Base-by-base conservation (phyloP, 495 filamentous ascomycete species). In the Evernia prunastri region DNA sequence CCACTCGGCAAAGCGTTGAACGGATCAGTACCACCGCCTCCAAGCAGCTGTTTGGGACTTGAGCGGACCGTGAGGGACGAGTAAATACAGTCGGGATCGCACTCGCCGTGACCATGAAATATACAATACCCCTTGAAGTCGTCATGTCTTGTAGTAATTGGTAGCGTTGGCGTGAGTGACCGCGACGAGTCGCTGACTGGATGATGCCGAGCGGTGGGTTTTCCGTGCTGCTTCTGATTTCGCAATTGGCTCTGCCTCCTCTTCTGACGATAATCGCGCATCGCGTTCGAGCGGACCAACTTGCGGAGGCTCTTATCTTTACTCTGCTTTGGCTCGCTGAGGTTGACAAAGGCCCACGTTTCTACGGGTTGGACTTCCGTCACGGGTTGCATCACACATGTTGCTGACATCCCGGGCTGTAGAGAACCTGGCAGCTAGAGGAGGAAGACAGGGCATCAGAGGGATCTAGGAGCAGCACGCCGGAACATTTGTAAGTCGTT, bases 241-340 rank as follows among this genome's bases (percentile, higher is more conserved):
- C 4, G 27, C 2, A 12, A 45, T 3, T 43, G 4, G 37, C 8
- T 27, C 17, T 23, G 23, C 11, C 4, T 60, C 40, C 49, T 23
- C 40, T 49, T 60, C 58, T 43, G 58, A n/a, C 58, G 25, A 11
- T 60, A 60, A 47, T 29, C 40, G 18, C 58, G 58, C 58, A 49
- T 47, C 20, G 58, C 58, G 4, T 60, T 47, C 3, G 40, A 42
- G 20, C 58, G 58, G 27, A 49, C 40, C 9, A 47, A n/a, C 4
- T 35, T 20, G 13, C 58, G 36, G 11, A 60, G 23, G 27, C 18
- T 20, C 23, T 42, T 12, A 3, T 43, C 40, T 11, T 60, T 60
- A 11, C 58, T 33, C 35, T 60, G 58, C 18, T 18, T 35, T 42
- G 58, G 39, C 13, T 60, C 37, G 39, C 58, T 60, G 27, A 60